Evolutionary conservation across 225 moss, liverwort and hornwort species (phyloP), one percentile per base, ranked within the genome.

Genomic region (Marchantia polymorpha): DNA sequence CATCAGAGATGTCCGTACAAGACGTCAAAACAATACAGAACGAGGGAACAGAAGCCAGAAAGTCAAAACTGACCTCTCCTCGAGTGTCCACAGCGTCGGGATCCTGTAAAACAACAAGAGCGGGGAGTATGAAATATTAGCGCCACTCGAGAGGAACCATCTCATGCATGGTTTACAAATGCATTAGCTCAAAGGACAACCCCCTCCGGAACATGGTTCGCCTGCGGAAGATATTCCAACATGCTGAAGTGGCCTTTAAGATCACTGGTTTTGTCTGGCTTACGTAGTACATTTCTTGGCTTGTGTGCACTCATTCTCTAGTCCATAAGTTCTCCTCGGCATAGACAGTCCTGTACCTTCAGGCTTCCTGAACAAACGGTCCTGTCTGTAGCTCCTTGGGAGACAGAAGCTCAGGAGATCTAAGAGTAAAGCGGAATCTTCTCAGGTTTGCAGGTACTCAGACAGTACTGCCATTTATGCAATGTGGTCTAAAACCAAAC

Each of bases 51-150:
- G 7, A 7, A 20, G 51, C 27, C 10, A 73, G 30, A 64, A 20
- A 27, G 54, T 6, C 20, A 10, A 19, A 72, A 61, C 69, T 0
- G 10, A 86, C 86, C 80, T 80, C 86, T 52, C 10, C 48, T 71
- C 86, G 78, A 10, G 25, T n/a, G 56, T 86, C 86, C 39, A 86
- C 52, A 16, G 73, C 69, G 4, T 64, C 68, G 66, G 78, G 53
- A 10, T 25, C 68, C 78, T 79, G 66, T 68, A 19, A 79, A 69
- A 55, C 13, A 54, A 75, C 58, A 59, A n/a, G 15, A 54, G 17
- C 26, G 39, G 30, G 3, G 0, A 16, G 0, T 52, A 3, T 10
- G 27, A 30, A 61, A 49, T 56, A 6, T 30, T 30, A 30, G 61
- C 31, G 61, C 22, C 51, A 20, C 39, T 67, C 10, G 46, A 16